These are phyloP conservation scores for Saccharomyces hybrid DNA, from an alignment of 1,139 yeast species.

Conservation along the genomic window DNA sequence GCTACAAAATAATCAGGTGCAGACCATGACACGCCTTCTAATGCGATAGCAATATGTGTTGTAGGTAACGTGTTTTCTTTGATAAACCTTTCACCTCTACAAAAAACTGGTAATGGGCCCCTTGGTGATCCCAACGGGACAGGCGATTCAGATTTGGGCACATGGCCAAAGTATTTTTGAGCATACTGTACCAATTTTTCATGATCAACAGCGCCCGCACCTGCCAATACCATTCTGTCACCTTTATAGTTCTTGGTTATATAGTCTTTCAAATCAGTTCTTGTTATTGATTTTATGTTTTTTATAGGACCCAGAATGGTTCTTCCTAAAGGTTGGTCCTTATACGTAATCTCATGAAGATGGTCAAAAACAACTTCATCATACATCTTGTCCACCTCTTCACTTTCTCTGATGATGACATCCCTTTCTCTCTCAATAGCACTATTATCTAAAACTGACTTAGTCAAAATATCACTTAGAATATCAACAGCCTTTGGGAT, in stretches of 20 bases:
- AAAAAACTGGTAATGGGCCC: constrained; percentile 70
- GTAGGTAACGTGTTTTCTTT: constrained; percentile 79
- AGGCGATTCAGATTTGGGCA: constrained; percentile 48
- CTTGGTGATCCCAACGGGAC: constrained; percentile 68
- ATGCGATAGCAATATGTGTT: constrained; percentile 86
- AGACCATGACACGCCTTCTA: constrained; percentile 98
- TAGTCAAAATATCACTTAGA: constrained; percentile 79
- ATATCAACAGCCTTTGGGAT: constrained; percentile 83
- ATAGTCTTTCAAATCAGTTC: constrained; percentile 69
- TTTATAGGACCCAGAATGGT: constrained; percentile 95
- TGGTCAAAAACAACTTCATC: constrained; percentile 98
- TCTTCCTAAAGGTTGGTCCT: constrained; percentile 88
- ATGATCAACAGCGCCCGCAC: constrained; percentile 91
- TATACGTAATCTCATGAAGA: constrained; percentile 85
- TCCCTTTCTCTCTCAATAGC: constrained; percentile 96
- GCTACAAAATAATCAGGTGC: constrained; percentile 94
- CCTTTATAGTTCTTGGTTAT: constrained; percentile 86
- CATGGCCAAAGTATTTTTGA: constrained; percentile 64
- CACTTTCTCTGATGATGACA: constrained; percentile 91
- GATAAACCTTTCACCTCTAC: constrained; percentile 79
- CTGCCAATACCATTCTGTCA: constrained; percentile 94
- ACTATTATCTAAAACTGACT: constrained; percentile 67
- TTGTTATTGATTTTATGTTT: constrained; percentile 70
- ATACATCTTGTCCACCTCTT: constrained; percentile 95
- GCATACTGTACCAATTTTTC: constrained; percentile 73